Base-by-base conservation (phyloP, 148 eudicot species). In the Arbutus unedo region DNA sequence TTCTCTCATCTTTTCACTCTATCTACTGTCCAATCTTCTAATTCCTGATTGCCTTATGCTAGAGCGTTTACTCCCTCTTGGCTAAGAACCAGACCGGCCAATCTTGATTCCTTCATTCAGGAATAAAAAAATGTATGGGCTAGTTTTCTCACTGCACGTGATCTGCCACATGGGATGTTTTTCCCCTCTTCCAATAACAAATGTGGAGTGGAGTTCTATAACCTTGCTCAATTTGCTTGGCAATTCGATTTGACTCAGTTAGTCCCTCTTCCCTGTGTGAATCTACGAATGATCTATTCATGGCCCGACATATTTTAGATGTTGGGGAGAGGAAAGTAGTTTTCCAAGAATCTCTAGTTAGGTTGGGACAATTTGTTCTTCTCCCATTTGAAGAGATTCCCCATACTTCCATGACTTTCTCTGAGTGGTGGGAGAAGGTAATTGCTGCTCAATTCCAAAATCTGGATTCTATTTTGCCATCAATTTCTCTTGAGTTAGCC, bases 321-420 rank as follows among this genome's bases (percentile, higher is more conserved):
- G 14, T 13, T 8, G 59, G 3, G 3, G 16, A 55, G 3, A 13
- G 14, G 2, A 55, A 13, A 55, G 59, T 55, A 50, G 54, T 2
- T 50, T 50, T 50, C 2, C 54, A 50, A 9, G 2, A 50, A 2
- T 5, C 10, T 92, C 0, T 31, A 1, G 38, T 31, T 31, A 31
- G 38, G 38, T 1, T 31, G 38, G 38, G 1, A 1, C 38, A 31
- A 6, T 90, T 92, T 79, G 81, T n/a, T n/a, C n/a, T 91, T 59
- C 91, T 93, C 83, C 93, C 91, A 86, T 90, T 92, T 83, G 84
- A 16, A 76, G 88, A 85, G 43, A 93, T 93, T 19, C n/a, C 5
- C 5, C 91, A 95, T 86, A 91, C 98, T 0, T 93, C 2, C 2
- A 5, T 50, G 6, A 2, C 4, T 9, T 50, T 50, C 10, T 31